Base-by-base conservation (phyloP, 495 filamentous ascomycete genomes). In the Trichocladium antarcticum region DNA sequence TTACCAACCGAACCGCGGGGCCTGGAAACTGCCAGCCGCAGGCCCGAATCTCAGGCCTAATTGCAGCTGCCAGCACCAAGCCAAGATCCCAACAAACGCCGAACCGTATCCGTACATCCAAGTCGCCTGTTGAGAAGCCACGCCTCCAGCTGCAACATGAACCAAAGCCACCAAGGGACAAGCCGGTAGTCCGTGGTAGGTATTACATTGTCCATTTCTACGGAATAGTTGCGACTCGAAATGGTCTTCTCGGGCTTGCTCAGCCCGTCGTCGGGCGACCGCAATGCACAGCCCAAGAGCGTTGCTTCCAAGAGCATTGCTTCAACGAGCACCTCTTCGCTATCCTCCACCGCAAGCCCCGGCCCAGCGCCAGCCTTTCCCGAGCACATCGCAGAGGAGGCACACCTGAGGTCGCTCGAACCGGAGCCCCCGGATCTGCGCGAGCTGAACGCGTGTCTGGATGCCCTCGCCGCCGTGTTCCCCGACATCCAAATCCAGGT, bases 401-500 rank as follows among this genome's bases (percentile, higher is more conserved):
- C 67, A 5, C 65, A 78, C 34, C 63, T 77, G 3, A 42, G 42
- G 22, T 58, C 65, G 6, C 54, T 64, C 42, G 52, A 60, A 4
- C 57, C 63, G 47, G 74, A 81, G n/a, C 64, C 74, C 15, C 70
- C 68, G 22, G 72, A 80, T 45, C 75, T 90, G 19, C 70, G 76
- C 35, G 81, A 84, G 32, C 69, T 95, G 17, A 98, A 98, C 65
- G 65, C 72, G 12, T 75, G 80, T 36, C 77, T 98, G 44, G 74
- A 79, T 29, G 73, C 71, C 1, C 76, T 98, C 10, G 79, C 79
- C 3, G 75, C 74, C 6, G 72, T 95, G 2, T 98, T 98, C 55
- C 92, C 92, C 6, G 81, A 94, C 64, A 72, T 95, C 19, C 81
- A 85, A 47, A 71, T 90, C 49, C 87, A 95, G 45, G 89, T 94